These are phyloP conservation scores for Bonia amplexicaulis DNA, from an alignment of 176 grass and related monocot genomes.

Conservation along the genomic window DNA sequence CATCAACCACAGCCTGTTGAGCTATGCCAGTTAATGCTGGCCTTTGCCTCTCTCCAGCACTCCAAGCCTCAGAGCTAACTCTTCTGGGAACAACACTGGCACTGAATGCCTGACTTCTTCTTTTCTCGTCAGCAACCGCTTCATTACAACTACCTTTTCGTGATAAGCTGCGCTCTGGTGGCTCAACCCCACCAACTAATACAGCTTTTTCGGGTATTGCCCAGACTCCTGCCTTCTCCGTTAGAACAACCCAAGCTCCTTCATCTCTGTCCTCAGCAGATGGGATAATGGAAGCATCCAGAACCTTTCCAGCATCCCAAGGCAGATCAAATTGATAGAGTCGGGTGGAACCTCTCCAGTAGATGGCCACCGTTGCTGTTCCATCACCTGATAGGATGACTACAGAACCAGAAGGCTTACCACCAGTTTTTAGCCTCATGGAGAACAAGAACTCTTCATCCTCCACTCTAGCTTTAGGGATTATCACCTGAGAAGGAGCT, in stretches of 20 bases:
- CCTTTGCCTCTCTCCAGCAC: conserved; percentile 64
- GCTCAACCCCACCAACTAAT: conserved; percentile 94
- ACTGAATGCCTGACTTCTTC: conserved; percentile 54
- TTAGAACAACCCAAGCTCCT: conserved; percentile 96
- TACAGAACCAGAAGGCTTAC: conserved; percentile 93
- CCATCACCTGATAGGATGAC: conserved; percentile 92
- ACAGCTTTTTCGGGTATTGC: conserved; percentile 97
- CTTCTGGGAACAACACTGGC: conserved; percentile 61
- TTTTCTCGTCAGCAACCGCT: conserved; percentile 75
- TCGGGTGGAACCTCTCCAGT: conserved; percentile 86
- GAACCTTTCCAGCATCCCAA: conserved; percentile 88
- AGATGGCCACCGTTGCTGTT: conserved; percentile 78
- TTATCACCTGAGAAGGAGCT: conserved; percentile 83
- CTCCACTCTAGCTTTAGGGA: conserved; percentile 92
- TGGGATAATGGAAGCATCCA: conserved; percentile 86
- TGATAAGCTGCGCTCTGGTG: conserved; percentile 94
- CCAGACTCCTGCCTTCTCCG: conserved; percentile 93
- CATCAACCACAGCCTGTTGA: conserved; percentile 57
- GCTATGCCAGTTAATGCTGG: conserved; percentile 50
- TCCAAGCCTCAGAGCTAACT: conserved; percentile 84
- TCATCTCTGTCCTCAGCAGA: conserved; percentile 70
- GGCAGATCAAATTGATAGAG: conserved; percentile 98
- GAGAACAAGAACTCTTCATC: conserved; percentile 75
- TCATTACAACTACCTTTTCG: conserved; percentile 95
- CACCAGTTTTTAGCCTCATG: conserved; percentile 79